Base-by-base conservation (phyloP, 2,329 filamentous ascomycete species). In the Scolecobasidium constrictum region DNA sequence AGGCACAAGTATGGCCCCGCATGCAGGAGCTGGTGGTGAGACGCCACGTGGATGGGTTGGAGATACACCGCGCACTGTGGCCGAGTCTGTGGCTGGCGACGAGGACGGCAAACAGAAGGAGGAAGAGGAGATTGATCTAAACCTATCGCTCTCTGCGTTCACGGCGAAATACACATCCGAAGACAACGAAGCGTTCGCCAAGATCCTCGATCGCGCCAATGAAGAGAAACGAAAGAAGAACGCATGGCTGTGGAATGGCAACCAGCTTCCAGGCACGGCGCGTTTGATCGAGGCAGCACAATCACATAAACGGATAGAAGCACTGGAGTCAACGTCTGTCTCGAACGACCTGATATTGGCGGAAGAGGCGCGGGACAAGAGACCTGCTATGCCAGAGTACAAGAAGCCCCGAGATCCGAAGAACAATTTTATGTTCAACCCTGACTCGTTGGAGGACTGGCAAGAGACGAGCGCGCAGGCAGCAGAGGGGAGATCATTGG, bases 171-270 rank as follows among this genome's bases (percentile, higher is more conserved):
- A 95, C 64, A 98, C 90, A 1, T 94, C 86, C 55, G 92, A 98
- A 61, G 92, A 98, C 59, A 96, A 96, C 56, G 92, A 95, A 58
- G 93, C 85, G 52, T 96, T 98, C 66, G 94, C 94, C 62, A 83
- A 81, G 52, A 71, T 98, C 2, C 68, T 96, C 20, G 92, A 98
- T 64, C 84, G 81, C 54, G 86, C 95, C 56, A 98, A 95, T 56
- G 73, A 80, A 47, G 90, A 87, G 59, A 77, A 73, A 40, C 81
- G 83, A 1, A 81, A 88, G 54, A 94, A 90, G 53, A 84, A 94
- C 56, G 78, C 79, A 1, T 95, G 90, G 83, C 69, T 96, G 36
- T 94, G 87, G 78, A 74, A 78, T 7, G 84, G 80, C 20, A 95
- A 96, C 64, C 90, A 90, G 58, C 75, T 95, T 35, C 26, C 26